phyloP scores from a whole-genome alignment of 2,329 filamentous ascomycete genomes.

The Colletotrichum melonis region DNA sequence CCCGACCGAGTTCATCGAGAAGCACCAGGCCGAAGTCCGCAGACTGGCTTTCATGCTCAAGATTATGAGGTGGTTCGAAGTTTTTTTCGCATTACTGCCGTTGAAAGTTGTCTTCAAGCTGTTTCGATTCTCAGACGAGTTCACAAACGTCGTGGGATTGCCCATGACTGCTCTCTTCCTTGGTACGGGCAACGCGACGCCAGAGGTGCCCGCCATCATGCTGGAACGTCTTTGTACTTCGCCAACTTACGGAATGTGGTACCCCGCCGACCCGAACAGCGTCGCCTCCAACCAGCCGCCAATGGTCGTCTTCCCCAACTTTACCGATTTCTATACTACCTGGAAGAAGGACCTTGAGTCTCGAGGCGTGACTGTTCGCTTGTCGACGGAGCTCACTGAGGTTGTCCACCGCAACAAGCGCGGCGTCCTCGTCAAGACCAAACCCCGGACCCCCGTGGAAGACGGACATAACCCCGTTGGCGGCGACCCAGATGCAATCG shows the following conservation, averaged over 20 bases:
- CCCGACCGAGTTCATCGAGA: slow-evolving; percentile 63
- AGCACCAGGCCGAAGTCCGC: slow-evolving; percentile 64
- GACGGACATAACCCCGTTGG: slow-evolving; percentile 46
- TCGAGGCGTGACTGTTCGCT: slow-evolving; percentile 64
- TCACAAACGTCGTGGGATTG: slow-evolving; percentile 75
- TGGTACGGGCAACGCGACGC: slow-evolving; percentile 76
- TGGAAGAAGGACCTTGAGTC: slow-evolving; percentile 65
- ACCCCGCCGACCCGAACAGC: slow-evolving; percentile 57
- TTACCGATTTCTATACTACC: slow-evolving; percentile 67
- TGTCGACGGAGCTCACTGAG: slow-evolving; percentile 65
- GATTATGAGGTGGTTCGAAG: slow-evolving; percentile 65
- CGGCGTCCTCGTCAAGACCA: slow-evolving; percentile 62
- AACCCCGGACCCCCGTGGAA: slow-evolving; percentile 47
- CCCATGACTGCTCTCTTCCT: slow-evolving; percentile 64
- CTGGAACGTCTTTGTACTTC: slow-evolving; percentile 66
- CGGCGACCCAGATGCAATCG: slow-evolving; percentile 64
- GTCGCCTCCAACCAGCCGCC: slow-evolving; percentile 66
- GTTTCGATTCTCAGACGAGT: slow-evolving; percentile 74
- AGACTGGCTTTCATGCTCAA: slow-evolving; percentile 64
- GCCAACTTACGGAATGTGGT: slow-evolving; percentile 66
- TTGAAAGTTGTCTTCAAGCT: slow-evolving; percentile 72
- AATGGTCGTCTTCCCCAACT: slow-evolving; percentile 72
- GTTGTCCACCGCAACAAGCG: slow-evolving; percentile 61
- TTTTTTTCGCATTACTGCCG: slow-evolving; percentile 66
- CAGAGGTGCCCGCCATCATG: slow-evolving; percentile 74